These are phyloP conservation scores for Aspergillus floridensis DNA, from an alignment of 2,329 filamentous ascomycete genomes.

Conservation along the genomic window DNA sequence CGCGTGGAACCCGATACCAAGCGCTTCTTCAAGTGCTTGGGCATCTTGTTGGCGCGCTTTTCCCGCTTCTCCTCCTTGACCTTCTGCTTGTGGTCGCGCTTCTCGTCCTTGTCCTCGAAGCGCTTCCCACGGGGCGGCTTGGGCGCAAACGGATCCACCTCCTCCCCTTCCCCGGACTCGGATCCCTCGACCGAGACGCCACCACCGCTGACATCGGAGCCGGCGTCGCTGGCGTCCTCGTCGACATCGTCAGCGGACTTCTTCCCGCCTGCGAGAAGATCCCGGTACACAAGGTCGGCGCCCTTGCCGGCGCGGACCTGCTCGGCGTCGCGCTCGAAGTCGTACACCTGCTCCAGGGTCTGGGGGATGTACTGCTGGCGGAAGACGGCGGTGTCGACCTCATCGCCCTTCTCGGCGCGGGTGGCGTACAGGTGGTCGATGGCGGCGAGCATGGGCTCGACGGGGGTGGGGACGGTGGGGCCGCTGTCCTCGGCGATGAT, in stretches of 20 bases:
- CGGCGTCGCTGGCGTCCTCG: constrained; percentile 29
- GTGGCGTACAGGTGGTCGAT: constrained; percentile 67
- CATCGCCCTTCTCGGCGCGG: constrained; percentile 49
- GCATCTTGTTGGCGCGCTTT: constrained; percentile 91
- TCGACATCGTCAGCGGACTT: constrained; percentile 30
- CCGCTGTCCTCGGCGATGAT: constrained; percentile 62
- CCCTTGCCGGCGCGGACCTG: constrained; percentile 71
- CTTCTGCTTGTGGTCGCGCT: constrained; percentile 81
- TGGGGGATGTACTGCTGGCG: constrained; percentile 95
- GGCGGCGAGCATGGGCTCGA: constrained; percentile 57
- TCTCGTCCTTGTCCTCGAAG: constrained; percentile 88
- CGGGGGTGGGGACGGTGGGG: constrained; percentile 30
- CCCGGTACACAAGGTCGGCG: constrained; percentile 77
- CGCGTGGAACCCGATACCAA: constrained; percentile 30
- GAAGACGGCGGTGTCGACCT: constrained; percentile 87
- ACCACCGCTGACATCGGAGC: constrained; percentile 36
- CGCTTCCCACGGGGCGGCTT: constrained; percentile 73
- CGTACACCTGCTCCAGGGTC: constrained; percentile 92
- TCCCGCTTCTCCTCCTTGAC: constrained; percentile 96
- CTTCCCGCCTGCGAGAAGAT: constrained; percentile 70
- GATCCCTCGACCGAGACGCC: constrained; percentile 32
- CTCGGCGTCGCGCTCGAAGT: constrained; percentile 86
- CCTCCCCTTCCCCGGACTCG: constrained; percentile 47
- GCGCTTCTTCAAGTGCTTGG: constrained; percentile 87
- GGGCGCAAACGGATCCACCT: constrained; percentile 56